Conservation (phyloP, 352 stramenopile genomes). For the Globisporangium carolinianum region DNA sequence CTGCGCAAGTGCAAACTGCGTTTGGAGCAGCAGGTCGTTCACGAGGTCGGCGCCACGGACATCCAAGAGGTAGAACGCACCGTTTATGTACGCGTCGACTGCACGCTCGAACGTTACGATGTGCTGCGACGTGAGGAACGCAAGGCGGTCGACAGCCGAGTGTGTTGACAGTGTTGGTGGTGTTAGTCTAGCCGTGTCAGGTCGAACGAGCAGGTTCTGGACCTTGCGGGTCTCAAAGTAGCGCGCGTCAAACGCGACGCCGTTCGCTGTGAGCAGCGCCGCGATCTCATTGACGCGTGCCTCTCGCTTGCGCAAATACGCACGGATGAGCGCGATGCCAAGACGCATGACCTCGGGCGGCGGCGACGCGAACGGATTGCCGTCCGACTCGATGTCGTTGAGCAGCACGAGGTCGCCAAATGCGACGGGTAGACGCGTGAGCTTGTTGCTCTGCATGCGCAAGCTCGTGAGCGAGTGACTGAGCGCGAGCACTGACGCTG, state of each 20-base stretch:
- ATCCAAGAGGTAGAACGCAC: conserved; percentile 51
- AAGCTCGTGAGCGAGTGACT: conserved; percentile 31
- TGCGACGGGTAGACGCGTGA: conserved; percentile 44
- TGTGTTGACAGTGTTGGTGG: neutral
- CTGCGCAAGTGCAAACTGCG: conserved; percentile 49
- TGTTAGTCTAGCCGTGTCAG: neutral
- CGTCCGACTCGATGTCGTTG: conserved; percentile 48
- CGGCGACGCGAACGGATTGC: conserved; percentile 68
- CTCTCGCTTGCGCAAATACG: conserved; percentile 54
- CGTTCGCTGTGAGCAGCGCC: conserved; percentile 26
- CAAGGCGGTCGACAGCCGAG: conserved; percentile 6
- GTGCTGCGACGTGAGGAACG: conserved; percentile 49
- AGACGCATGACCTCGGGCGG: conserved; percentile 57
- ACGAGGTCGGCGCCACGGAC: conserved; percentile 51
- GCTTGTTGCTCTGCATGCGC: conserved; percentile 68
- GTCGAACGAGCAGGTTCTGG: conserved; percentile 17
- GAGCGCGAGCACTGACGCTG: conserved; percentile 30
- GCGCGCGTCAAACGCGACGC: conserved; percentile 26
- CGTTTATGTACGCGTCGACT: conserved; percentile 63
- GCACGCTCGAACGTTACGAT: conserved; percentile 37
- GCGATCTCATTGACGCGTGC: conserved; percentile 47
- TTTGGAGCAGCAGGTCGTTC: conserved; percentile 39
- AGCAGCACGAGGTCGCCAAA: conserved; percentile 43
- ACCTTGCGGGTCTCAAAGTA: conserved; percentile 40
- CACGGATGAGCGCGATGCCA: conserved; percentile 36